Percentiles rank a stretch among this genome's conserved stretches.
Conservation (phyloP, 768 basidiomycete species). For the Sporobolomyces pararoseus region DNA sequence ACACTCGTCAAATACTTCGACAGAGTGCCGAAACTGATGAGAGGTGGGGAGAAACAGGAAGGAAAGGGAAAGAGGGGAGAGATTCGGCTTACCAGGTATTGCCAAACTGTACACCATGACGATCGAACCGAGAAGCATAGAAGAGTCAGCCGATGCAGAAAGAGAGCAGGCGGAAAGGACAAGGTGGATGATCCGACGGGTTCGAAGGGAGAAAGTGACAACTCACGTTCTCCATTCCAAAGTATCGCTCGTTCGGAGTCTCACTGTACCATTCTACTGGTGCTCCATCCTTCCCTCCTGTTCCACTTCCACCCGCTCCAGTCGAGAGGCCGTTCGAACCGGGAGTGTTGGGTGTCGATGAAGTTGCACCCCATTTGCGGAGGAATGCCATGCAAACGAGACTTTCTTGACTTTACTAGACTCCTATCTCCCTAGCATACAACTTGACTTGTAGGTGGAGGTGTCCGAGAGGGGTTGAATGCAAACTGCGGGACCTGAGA, state of each 20-base stretch:
- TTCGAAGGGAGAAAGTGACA: background rate
- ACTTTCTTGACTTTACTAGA: background rate
- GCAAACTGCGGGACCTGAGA: too few relatives aligned
- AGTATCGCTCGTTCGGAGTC: conserved; percentile 51
- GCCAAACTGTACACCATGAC: conserved; percentile 67
- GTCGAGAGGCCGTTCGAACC: background rate
- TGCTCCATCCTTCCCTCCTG: conserved; percentile 1
- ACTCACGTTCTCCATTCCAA: conserved; percentile 95
- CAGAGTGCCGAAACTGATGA: background rate
- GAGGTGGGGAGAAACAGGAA: background rate
- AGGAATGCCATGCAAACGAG: conserved; percentile 25
- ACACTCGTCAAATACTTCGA: too few relatives aligned
- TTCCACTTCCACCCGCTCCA: background rate
- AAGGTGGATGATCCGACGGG: too few relatives aligned
- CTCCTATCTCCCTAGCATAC: background rate
- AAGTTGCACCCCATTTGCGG: conserved; percentile 9
- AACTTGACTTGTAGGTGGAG: too few relatives aligned
- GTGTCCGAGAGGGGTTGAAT: too few relatives aligned
- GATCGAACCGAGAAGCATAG: too few relatives aligned
- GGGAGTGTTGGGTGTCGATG: conserved; percentile 1
- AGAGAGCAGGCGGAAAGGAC: too few relatives aligned
- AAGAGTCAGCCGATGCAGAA: too few relatives aligned
- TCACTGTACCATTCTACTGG: conserved; percentile 34
- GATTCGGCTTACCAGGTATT: conserved; percentile 87
- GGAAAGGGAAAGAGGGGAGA: conserved; percentile 2